Evolutionary conservation across 805 yeast genomes (phyloP).

Genomic region (Limtongozyma cylindracea): DNA sequence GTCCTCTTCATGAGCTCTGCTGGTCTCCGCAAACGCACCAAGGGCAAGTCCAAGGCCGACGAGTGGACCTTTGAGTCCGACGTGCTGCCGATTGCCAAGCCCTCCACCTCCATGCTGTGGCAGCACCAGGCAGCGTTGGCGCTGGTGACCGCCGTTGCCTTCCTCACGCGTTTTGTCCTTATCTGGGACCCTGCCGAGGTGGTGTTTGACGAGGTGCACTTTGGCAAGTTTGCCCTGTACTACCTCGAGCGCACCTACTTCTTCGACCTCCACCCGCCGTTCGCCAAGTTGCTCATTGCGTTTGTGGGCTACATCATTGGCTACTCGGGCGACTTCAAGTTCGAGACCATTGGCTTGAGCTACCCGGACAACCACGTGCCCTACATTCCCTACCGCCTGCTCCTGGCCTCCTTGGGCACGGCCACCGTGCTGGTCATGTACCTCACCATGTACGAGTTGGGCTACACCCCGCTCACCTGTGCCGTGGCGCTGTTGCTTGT

Average conservation of each 20-base stretch:
- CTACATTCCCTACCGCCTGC: conserved; percentile 56
- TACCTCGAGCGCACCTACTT: conserved; percentile 78
- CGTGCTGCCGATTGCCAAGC: too few relatives aligned
- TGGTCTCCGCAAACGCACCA: too few relatives aligned
- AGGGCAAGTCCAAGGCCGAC: too few relatives aligned
- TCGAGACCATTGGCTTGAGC: conserved; percentile 69
- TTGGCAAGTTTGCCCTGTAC: conserved; percentile 67
- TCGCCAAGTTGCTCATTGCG: conserved; percentile 84
- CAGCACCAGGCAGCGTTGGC: conserved; percentile 11
- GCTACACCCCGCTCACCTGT: conserved; percentile 58
- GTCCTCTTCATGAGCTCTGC: too few relatives aligned
- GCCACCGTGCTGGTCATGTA: conserved; percentile 67
- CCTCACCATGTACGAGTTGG: conserved; percentile 64
- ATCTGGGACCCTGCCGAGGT: conserved; percentile 48
- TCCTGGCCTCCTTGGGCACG: conserved; percentile 63
- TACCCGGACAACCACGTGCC: conserved; percentile 68
- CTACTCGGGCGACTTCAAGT: conserved; percentile 79
- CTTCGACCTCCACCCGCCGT: conserved; percentile 95
- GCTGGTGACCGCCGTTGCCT: conserved; percentile 15
- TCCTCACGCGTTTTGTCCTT: conserved; percentile 29
- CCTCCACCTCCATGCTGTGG: too few relatives aligned
- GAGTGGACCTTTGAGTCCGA: too few relatives aligned
- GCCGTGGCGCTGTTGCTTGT: conserved; percentile 53
- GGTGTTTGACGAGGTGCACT: conserved; percentile 73
- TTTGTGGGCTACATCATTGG: conserved; percentile 75